These are phyloP conservation scores for Corylus avellana DNA, from an alignment of 306 rosid genomes.

Conservation along the genomic window DNA sequence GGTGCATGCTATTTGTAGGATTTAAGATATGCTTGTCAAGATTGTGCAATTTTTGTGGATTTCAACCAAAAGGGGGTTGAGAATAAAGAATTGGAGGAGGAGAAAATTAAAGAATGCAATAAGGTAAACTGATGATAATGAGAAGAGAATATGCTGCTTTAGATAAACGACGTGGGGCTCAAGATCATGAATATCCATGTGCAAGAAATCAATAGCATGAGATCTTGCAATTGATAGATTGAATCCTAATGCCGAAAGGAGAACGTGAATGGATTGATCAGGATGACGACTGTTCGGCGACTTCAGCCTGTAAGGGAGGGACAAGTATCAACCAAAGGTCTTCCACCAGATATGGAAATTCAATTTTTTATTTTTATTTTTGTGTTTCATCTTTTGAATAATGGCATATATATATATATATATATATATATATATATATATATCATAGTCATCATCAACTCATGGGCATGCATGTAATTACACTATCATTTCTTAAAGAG, in stretches of 20 bases:
- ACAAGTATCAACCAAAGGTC: conserved; percentile 63
- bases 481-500: not conserved
- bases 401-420: not conserved
- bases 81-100: conserved; percentile 12
- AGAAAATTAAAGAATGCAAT: conserved; percentile 3
- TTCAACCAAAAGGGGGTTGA: conserved; percentile 34
- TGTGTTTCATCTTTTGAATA: not conserved
- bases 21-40: conserved; percentile 53
- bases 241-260: conserved; percentile 39
- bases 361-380: not conserved
- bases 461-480: not conserved
- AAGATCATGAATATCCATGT: conserved; percentile 72
- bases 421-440: too few relatives aligned
- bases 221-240: conserved; percentile 46
- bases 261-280: conserved; percentile 56
- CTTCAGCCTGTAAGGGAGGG: conserved; percentile 50
- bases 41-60: conserved; percentile 43
- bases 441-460: not conserved
- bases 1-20: conserved; percentile 17
- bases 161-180: conserved; percentile 48
- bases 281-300: conserved; percentile 60
- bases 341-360: conserved; percentile 23
- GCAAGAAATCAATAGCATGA: conserved; percentile 40
- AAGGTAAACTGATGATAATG: conserved; percentile 15
- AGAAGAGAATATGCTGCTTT: conserved; percentile 38